Percentiles rank a stretch among this genome's conserved stretches.
Conservation (phyloP, 2,329 filamentous ascomycete genomes). For the Aspergillus jensenii region DNA sequence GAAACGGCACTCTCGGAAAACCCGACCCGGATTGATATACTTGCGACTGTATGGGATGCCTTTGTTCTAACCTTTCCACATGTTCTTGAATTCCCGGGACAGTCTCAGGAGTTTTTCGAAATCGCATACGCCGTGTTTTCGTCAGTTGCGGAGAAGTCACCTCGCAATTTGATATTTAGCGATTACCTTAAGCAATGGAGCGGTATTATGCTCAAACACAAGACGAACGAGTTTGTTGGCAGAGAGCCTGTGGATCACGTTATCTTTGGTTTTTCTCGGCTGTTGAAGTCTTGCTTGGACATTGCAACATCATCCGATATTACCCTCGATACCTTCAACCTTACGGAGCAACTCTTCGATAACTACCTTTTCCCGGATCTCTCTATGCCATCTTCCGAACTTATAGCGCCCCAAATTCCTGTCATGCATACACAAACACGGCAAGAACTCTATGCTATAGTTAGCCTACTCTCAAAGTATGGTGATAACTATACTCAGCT, state of each 20-base stretch:
- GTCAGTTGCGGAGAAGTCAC: constrained; percentile 40
- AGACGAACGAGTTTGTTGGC: constrained; percentile 49
- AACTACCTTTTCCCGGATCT: constrained; percentile 65
- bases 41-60: constrained; percentile 47
- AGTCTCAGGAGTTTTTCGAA: constrained; percentile 49
- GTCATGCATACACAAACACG: constrained; percentile 58
- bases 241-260: constrained; percentile 46
- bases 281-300: constrained; percentile 45
- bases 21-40: constrained; percentile 37
- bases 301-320: constrained; percentile 23
- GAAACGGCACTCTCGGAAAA: constrained; percentile 22
- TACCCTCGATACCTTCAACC: constrained; percentile 15
- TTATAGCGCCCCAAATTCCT: constrained; percentile 42
- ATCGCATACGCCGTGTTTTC: constrained; percentile 44
- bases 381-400: constrained; percentile 31
- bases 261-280: constrained; percentile 43
- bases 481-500: constrained; percentile 51
- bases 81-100: constrained; percentile 35
- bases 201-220: constrained; percentile 42
- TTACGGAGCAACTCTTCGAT: constrained; percentile 58
- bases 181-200: constrained; percentile 47
- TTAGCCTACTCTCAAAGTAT: constrained; percentile 58
- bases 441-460: constrained; percentile 59
- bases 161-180: constrained; percentile 36
- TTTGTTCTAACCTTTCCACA: constrained; percentile 42